Percentiles rank a stretch among this genome's conserved stretches.
Evolutionary conservation across 768 basidiomycete species (phyloP).

Genomic region (Macrolepiota albuminosa): DNA sequence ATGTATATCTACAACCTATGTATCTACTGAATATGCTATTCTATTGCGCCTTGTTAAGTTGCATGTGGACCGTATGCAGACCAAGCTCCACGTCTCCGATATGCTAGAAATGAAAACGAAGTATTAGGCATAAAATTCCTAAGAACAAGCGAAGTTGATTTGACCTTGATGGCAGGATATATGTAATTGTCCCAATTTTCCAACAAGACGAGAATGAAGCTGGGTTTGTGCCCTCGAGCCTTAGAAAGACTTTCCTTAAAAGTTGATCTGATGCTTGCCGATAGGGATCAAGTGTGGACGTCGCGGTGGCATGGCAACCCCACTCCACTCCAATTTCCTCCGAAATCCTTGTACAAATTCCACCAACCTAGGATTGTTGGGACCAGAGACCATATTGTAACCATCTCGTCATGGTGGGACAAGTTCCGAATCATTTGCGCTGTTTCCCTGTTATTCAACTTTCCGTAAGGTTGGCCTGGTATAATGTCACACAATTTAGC

Average conservation of each 20-base stretch:
- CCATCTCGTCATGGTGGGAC: conserved; percentile 9
- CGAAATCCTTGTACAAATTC: conserved; percentile 49
- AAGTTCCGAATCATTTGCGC: too few species aligned
- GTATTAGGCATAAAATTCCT: neutral
- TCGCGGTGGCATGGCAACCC: conserved; percentile 43
- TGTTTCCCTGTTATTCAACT: too few species aligned
- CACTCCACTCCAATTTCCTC: conserved; percentile 51
- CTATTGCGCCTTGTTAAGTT: conserved; percentile 46
- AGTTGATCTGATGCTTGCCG: conserved; percentile 29
- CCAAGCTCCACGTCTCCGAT: conserved; percentile 73
- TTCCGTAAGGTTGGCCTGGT: conserved; percentile 11
- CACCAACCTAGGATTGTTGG: conserved; percentile 33
- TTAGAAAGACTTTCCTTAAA: conserved; percentile 29
- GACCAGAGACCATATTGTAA: neutral
- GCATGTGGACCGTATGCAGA: conserved; percentile 70
- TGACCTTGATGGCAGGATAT: too few species aligned
- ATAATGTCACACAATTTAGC: too few species aligned
- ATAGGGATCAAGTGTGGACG: conserved; percentile 34
- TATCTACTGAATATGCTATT: too few species aligned
- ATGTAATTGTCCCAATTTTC: conserved; percentile 31
- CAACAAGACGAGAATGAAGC: conserved; percentile 67
- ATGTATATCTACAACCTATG: too few species aligned
- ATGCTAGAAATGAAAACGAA: conserved; percentile 28
- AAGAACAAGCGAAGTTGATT: neutral
- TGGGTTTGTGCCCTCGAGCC: conserved; percentile 34